These are phyloP conservation scores for Solanum hybrid DNA, from an alignment of 305 asterid species.

Conservation along the genomic window DNA sequence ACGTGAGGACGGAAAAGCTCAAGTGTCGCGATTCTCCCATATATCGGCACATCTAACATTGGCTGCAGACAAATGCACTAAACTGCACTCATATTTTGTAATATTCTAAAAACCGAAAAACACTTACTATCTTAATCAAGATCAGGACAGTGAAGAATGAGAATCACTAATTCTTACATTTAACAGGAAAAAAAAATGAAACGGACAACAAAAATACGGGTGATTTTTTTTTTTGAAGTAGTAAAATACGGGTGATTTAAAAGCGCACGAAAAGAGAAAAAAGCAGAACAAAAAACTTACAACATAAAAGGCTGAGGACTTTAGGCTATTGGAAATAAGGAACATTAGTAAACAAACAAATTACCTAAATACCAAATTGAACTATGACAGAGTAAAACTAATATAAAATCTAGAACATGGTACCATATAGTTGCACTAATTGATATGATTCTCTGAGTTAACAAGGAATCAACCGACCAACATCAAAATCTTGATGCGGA, in stretches of 20 bases:
- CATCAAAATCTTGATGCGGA: background rate
- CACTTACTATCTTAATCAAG: background rate
- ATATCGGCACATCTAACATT: constrained; percentile 92
- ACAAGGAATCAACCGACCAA: background rate
- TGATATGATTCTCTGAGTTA: background rate
- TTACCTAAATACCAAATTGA: background rate
- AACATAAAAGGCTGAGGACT: background rate
- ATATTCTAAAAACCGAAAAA: background rate
- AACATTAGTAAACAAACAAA: background rate
- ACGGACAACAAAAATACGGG: background rate
- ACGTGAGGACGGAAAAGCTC: constrained; percentile 98
- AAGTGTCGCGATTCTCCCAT: constrained; percentile 97
- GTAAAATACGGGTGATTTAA: background rate
- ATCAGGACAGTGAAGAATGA: background rate
- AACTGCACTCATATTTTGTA: constrained; percentile 4
- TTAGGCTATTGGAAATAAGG: background rate
- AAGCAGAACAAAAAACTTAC: background rate
- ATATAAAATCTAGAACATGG: background rate
- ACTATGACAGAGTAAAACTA: background rate
- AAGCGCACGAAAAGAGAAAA: background rate
- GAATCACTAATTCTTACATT: background rate
- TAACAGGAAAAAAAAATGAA: background rate
- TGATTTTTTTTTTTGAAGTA: background rate
- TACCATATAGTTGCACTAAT: background rate
- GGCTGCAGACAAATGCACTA: constrained; percentile 49